Percentiles rank a stretch among this genome's conserved stretches.
phyloP scores from a whole-genome alignment of 192 early-diverging fungal species.

The Coemansia sp. region DNA sequence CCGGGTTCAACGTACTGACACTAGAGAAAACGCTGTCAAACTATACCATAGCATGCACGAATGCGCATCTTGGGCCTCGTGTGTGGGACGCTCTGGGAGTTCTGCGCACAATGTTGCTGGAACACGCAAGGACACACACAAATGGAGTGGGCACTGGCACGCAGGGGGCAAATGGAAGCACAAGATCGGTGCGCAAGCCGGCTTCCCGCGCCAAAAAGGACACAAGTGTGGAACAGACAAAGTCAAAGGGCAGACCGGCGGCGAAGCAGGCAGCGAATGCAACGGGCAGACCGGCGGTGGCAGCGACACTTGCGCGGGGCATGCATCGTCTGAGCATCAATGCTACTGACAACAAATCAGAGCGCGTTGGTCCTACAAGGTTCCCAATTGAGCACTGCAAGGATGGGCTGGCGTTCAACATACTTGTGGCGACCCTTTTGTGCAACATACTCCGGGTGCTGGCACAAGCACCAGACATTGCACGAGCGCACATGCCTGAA shows the following conservation, averaged over 20 bases:
- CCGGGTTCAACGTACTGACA: constrained; percentile 38
- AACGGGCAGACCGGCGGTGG: background rate
- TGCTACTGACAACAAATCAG: background rate
- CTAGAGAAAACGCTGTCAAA: constrained; percentile 51
- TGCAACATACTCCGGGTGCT: constrained; percentile 48
- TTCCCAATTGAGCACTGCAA: constrained; percentile 28
- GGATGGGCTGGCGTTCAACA: constrained; percentile 29
- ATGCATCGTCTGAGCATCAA: constrained; percentile 43
- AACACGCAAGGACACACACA: constrained; percentile 33
- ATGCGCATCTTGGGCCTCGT: constrained; percentile 29
- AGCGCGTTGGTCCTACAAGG: background rate
- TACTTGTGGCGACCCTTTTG: constrained; percentile 26
- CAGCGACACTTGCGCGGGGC: constrained; percentile 13
- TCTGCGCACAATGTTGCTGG: constrained; percentile 24
- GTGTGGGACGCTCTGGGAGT: constrained; percentile 37
- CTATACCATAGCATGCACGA: constrained; percentile 35
- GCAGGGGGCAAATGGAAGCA: background rate
- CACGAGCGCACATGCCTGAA: background rate
- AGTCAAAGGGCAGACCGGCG: background rate
- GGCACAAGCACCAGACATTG: constrained; percentile 12
- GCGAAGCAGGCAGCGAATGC: background rate
- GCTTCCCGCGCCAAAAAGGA: constrained; percentile 7
- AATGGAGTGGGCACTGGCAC: background rate
- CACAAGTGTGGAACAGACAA: background rate
- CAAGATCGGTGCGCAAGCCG: constrained; percentile 31